Evolutionary conservation across 495 filamentous ascomycete genomes (phyloP).

Genomic region (Cetradonia linearis): DNA sequence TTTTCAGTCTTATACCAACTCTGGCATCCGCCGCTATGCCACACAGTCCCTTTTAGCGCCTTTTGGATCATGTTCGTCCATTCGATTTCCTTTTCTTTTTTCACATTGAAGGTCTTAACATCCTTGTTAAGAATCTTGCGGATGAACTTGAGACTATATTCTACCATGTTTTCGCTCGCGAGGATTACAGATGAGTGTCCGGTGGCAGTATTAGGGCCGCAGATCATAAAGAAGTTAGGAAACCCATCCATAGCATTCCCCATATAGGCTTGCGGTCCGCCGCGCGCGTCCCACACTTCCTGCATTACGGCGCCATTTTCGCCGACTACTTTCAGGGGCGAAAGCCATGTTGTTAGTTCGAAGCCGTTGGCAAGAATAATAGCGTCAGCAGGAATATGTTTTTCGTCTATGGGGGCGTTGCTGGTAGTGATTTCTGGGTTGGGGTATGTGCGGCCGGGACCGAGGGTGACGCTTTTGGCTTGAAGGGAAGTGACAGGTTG

Average conservation of each 20-base stretch:
- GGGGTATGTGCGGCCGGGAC: conserved; percentile 42
- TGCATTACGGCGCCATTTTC: conserved; percentile 39
- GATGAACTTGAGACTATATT: conserved; percentile 37
- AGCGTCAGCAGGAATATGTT: conserved; percentile 45
- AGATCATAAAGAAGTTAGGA: conserved; percentile 60
- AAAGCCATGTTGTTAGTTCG: conserved; percentile 36
- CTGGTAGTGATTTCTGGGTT: conserved; percentile 26
- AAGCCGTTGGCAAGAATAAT: conserved; percentile 54
- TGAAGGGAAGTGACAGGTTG: conserved; percentile 41
- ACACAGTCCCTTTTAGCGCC: conserved; percentile 44
- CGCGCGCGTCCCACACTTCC: conserved; percentile 44
- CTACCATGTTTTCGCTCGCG: conserved; percentile 49
- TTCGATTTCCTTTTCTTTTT: conserved; percentile 42
- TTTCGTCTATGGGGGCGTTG: conserved; percentile 28
- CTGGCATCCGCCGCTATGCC: conserved; percentile 40
- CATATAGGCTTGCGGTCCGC: conserved; percentile 52
- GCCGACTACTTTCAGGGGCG: conserved; percentile 36
- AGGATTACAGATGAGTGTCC: conserved; percentile 55
- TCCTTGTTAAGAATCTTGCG: conserved; percentile 34
- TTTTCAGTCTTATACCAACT: conserved; percentile 48
- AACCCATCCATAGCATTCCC: conserved; percentile 55
- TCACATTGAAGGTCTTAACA: conserved; percentile 37
- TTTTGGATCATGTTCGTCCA: conserved; percentile 47
- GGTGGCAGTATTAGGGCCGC: conserved; percentile 55
- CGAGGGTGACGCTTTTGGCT: conserved; percentile 42